phyloP scores from a whole-genome alignment of 257 asterid genomes.

The Gentiana straminea region DNA sequence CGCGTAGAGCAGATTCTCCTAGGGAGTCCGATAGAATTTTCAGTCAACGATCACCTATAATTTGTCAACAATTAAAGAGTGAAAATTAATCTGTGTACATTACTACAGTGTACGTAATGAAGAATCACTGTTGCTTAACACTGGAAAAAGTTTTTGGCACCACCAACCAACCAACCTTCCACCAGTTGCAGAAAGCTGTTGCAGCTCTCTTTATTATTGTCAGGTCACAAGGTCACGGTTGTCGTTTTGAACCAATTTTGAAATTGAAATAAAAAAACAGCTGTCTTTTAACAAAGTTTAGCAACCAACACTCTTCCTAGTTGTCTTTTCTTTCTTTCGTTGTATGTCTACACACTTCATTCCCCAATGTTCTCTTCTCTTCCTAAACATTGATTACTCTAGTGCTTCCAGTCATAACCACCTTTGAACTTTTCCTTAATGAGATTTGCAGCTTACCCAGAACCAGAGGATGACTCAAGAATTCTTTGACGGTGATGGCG shows the following conservation, averaged over 20 bases:
- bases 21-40: too few relatives aligned
- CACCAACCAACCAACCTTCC: too few relatives aligned
- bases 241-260: constrained; percentile 21
- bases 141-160: too few relatives aligned
- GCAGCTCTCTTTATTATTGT: constrained; percentile 12
- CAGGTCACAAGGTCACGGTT: constrained; percentile 46
- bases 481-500: constrained; percentile 35
- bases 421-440: constrained; percentile 13
- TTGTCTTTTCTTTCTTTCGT: constrained; percentile 8
- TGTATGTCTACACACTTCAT: constrained; percentile 16
- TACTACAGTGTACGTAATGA: too few relatives aligned
- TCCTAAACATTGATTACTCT: neutral
- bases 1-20: too few relatives aligned
- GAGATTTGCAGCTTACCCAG: constrained; percentile 21
- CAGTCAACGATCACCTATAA: too few relatives aligned
- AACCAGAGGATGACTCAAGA: constrained; percentile 59
- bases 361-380: constrained; percentile 12
- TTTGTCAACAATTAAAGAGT: too few relatives aligned
- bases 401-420: constrained; percentile 26
- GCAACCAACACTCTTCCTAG: neutral
- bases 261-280: constrained; percentile 10
- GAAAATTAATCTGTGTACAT: too few relatives aligned
- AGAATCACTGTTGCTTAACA: too few relatives aligned
- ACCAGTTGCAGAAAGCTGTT: too few relatives aligned
- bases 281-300: neutral